Conservation (phyloP, 345 rosid genomes). For the Eucalyptus tenuipes region DNA sequence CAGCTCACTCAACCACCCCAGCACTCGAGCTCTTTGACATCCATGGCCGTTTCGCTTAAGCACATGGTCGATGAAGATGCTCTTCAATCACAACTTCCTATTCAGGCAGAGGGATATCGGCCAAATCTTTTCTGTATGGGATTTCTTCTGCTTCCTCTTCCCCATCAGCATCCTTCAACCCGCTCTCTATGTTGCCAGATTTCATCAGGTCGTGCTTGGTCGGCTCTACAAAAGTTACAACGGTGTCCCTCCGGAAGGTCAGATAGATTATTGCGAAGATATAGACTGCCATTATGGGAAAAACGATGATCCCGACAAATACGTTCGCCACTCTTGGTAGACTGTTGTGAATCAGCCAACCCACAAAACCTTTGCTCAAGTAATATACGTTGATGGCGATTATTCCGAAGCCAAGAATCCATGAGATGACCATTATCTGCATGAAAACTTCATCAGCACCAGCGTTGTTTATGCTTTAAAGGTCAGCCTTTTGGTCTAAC, state of each 20-base stretch:
- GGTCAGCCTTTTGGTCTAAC: not conserved
- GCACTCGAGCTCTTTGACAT: not conserved
- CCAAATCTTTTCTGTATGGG: conserved; percentile 42
- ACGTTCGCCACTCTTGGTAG: conserved; percentile 27
- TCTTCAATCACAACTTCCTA: not conserved
- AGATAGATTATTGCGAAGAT: conserved; percentile 29
- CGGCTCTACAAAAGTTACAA: conserved; percentile 21
- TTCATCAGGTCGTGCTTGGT: not conserved
- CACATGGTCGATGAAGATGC: not conserved
- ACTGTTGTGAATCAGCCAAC: conserved; percentile 32
- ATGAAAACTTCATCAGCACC: not conserved
- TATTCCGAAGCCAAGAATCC: conserved; percentile 43
- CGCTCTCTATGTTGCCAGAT: conserved; percentile 5
- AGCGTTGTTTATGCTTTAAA: not conserved
- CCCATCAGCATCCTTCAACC: not conserved
- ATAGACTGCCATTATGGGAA: conserved; percentile 44
- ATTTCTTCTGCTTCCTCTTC: not conserved
- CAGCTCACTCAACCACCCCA: not conserved
- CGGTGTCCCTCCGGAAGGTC: conserved; percentile 33
- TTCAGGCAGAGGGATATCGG: conserved; percentile 21
- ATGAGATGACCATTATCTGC: conserved; percentile 47
- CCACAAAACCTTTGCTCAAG: conserved; percentile 33
- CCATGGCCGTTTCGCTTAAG: not conserved
- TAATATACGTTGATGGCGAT: conserved; percentile 57
- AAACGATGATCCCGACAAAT: conserved; percentile 31